Evolutionary conservation across 345 rosid genomes (phyloP).

Genomic region (Boechera stricta): DNA sequence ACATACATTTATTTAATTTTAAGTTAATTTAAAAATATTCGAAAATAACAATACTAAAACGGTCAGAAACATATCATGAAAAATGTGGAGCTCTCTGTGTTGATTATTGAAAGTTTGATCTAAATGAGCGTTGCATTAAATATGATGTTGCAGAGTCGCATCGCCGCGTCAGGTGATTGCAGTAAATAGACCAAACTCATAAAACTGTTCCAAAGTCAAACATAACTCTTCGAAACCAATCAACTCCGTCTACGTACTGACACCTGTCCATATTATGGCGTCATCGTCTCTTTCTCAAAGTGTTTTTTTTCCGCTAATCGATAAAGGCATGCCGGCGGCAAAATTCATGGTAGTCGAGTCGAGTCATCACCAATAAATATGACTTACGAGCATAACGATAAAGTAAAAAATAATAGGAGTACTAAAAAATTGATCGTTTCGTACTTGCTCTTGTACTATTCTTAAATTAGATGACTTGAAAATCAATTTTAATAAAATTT

Average conservation of each 20-base stretch:
- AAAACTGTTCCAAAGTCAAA: constrained; percentile 31
- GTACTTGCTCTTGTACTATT: constrained; percentile 34
- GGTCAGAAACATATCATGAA: too few species aligned
- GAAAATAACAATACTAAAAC: too few species aligned
- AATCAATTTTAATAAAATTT: neutral
- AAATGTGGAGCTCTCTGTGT: neutral
- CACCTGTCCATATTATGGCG: constrained; percentile 13
- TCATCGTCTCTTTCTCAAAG: constrained; percentile 12
- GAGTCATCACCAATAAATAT: constrained; percentile 29
- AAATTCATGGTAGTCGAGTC: constrained; percentile 36
- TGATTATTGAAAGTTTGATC: neutral
- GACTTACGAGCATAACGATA: neutral
- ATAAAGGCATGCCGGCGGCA: constrained; percentile 29
- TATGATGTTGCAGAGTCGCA: constrained; percentile 23
- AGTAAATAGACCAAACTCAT: constrained; percentile 22
- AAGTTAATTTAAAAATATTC: too few species aligned
- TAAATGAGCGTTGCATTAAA: constrained; percentile 21
- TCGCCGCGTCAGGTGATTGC: constrained; percentile 44
- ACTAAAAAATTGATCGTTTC: constrained; percentile 10
- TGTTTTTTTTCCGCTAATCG: constrained; percentile 15
- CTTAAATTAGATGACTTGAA: neutral
- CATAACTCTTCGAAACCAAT: neutral
- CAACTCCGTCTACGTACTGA: neutral
- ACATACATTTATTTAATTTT: too few species aligned
- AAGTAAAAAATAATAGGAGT: neutral